A percentile compares a stretch with the other conserved stretches of the same genome.
Conservation (phyloP, 1,139 yeast genomes). For the Hemisphaericaspora lyxosophila region DNA sequence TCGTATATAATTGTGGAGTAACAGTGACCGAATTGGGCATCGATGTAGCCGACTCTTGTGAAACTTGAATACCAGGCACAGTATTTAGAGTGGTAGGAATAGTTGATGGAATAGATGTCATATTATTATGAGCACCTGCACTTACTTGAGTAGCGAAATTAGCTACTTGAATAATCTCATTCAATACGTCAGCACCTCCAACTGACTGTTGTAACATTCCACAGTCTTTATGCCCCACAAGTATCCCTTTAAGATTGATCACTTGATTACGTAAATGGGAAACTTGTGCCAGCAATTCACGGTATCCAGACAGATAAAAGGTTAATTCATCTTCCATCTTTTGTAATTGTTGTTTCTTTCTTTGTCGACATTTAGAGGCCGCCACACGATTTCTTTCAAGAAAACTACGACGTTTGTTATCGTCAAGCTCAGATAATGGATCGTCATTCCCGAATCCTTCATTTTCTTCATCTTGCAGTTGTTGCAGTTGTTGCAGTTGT, state of each 20-base stretch:
- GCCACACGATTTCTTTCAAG: slow-evolving; percentile 92
- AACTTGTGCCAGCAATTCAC: slow-evolving; percentile 61
- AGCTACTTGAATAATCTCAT: slow-evolving; percentile 33
- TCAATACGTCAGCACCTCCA: slow-evolving; percentile 40
- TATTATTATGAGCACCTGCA: slow-evolving; percentile 16
- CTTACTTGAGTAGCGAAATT: slow-evolving; percentile 26
- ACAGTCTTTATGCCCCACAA: slow-evolving; percentile 42
- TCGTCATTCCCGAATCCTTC: background rate
- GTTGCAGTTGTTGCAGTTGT: too few relatives aligned
- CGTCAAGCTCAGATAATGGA: slow-evolving; percentile 17
- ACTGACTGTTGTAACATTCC: slow-evolving; percentile 32
- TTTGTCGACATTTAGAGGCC: slow-evolving; percentile 91
- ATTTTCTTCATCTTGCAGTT: slow-evolving; percentile 4
- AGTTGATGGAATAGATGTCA: slow-evolving; percentile 20
- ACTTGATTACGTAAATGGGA: slow-evolving; percentile 59
- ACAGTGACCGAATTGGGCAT: background rate
- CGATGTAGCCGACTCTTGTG: too few relatives aligned
- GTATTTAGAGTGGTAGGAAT: slow-evolving; percentile 20
- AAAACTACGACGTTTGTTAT: slow-evolving; percentile 75
- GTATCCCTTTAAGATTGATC: slow-evolving; percentile 44
- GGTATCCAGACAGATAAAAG: slow-evolving; percentile 70
- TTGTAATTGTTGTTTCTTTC: slow-evolving; percentile 85
- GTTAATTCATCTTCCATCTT: slow-evolving; percentile 78
- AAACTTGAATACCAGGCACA: background rate
- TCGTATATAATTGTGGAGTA: slow-evolving; percentile 3